A percentile compares a stretch with the other conserved stretches of the same genome.
phyloP scores from a whole-genome alignment of 768 basidiomycete species.

The Zangia roseola region DNA sequence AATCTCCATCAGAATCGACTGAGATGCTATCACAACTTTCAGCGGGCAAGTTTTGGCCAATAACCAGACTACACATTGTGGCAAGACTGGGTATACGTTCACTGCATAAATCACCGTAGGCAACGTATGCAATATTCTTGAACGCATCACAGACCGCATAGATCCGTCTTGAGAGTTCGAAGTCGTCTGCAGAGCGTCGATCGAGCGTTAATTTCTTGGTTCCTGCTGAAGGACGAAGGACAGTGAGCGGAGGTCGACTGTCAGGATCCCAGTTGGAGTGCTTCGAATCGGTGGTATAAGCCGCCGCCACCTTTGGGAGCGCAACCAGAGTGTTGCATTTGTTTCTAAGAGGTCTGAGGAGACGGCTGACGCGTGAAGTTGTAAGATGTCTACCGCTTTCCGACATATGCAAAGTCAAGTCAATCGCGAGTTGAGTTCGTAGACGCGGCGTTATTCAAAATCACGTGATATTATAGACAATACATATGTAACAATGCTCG shows the following conservation, averaged over 20 bases:
- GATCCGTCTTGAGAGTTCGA: constrained; percentile 47
- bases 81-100: constrained; percentile 39
- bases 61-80: constrained; percentile 44
- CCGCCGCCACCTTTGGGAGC: constrained; percentile 15
- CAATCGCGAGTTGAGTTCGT: neutral
- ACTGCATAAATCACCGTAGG: constrained; percentile 18
- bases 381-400: constrained; percentile 34
- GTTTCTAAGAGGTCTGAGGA: constrained; percentile 47
- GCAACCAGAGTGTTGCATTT: constrained; percentile 42
- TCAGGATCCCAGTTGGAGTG: constrained; percentile 20
- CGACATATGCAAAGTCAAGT: constrained; percentile 11
- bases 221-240: constrained; percentile 39
- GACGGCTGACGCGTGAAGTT: constrained; percentile 41
- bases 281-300: constrained; percentile 16
- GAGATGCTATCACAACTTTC: constrained; percentile 10
- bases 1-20: constrained; percentile 22
- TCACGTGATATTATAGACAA: neutral
- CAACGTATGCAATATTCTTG: constrained; percentile 46
- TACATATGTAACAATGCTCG: too few species aligned
- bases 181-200: constrained; percentile 31
- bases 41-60: constrained; percentile 46
- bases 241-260: constrained; percentile 32
- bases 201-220: constrained; percentile 36
- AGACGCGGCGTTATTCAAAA: constrained; percentile 15
- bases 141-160: constrained; percentile 58